A percentile compares a stretch with the other conserved stretches of the same genome.
Evolutionary conservation across 805 yeast genomes (phyloP).

Genomic region (Brettanomyces anomalus): DNA sequence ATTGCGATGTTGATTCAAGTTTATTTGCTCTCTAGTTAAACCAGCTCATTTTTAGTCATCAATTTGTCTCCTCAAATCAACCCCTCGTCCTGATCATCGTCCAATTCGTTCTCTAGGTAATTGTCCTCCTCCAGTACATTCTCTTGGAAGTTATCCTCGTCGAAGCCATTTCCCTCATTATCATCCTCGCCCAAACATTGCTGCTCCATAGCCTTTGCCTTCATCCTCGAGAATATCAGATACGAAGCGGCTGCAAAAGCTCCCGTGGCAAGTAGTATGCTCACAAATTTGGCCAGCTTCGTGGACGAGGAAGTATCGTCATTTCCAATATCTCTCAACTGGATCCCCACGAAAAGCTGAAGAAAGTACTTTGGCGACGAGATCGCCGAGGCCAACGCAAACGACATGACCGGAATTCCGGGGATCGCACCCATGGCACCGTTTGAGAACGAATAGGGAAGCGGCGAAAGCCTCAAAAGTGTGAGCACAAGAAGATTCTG

Average conservation of each 20-base stretch:
- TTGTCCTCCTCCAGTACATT: too few relatives aligned
- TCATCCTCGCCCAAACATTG: background rate
- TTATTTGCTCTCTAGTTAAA: too few relatives aligned
- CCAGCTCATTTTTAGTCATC: too few relatives aligned
- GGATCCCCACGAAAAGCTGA: slow-evolving; percentile 69
- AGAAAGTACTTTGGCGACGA: slow-evolving; percentile 79
- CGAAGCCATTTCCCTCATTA: too few relatives aligned
- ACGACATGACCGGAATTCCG: slow-evolving; percentile 52
- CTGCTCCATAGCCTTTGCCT: slow-evolving; percentile 9
- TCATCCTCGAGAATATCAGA: slow-evolving; percentile 53
- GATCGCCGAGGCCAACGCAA: slow-evolving; percentile 59
- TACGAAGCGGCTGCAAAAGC: slow-evolving; percentile 56
- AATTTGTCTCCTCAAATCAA: too few relatives aligned
- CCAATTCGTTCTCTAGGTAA: background rate
- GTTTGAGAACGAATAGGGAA: slow-evolving; percentile 86
- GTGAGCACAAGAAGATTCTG: slow-evolving; percentile 60
- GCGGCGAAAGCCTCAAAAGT: slow-evolving; percentile 76
- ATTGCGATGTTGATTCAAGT: too few relatives aligned
- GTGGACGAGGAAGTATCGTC: slow-evolving; percentile 35
- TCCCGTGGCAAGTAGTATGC: slow-evolving; percentile 47
- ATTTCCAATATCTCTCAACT: slow-evolving; percentile 61
- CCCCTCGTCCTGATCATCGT: background rate
- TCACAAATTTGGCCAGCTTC: slow-evolving; percentile 50
- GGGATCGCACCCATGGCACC: slow-evolving; percentile 91
- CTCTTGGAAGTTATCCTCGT: too few relatives aligned